Evolutionary conservation across 345 rosid species (phyloP).

Genomic region (Gossypium arboreum): DNA sequence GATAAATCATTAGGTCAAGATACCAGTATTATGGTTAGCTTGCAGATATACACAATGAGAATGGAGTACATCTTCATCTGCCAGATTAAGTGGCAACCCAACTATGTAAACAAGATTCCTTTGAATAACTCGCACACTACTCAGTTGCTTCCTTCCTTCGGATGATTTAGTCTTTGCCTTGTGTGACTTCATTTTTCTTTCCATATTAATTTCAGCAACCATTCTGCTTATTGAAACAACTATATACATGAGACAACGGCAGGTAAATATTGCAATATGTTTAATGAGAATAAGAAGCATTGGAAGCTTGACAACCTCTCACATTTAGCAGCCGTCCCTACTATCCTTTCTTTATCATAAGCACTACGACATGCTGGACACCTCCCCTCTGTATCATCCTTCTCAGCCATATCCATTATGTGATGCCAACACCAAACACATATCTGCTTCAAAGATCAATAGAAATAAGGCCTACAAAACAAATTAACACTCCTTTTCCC

Average conservation of each 20-base stretch:
- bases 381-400: conserved; percentile 78
- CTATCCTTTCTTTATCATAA: conserved; percentile 92
- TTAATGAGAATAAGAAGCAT: neutral
- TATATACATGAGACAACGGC: neutral
- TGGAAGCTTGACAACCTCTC: conserved; percentile 53
- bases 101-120: conserved; percentile 87
- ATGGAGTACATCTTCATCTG: conserved; percentile 75
- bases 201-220: conserved; percentile 59
- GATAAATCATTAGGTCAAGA: neutral
- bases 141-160: conserved; percentile 77
- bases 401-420: conserved; percentile 93
- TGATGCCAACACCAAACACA: conserved; percentile 99
- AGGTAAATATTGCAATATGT: neutral
- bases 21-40: neutral
- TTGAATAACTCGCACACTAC: conserved; percentile 78
- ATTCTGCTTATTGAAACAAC: conserved; percentile 35
- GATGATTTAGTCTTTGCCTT: conserved; percentile 59
- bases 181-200: conserved; percentile 62
- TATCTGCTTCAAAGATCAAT: conserved; percentile 37
- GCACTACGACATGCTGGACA: conserved; percentile 91
- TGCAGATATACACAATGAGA: neutral
- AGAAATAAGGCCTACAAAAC: neutral
- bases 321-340: conserved; percentile 63
- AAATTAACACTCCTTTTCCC: neutral
- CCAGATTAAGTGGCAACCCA: conserved; percentile 83